Evolutionary conservation across 192 early-diverging fungal species (phyloP).

Genomic region (Linnemannia elongata): DNA sequence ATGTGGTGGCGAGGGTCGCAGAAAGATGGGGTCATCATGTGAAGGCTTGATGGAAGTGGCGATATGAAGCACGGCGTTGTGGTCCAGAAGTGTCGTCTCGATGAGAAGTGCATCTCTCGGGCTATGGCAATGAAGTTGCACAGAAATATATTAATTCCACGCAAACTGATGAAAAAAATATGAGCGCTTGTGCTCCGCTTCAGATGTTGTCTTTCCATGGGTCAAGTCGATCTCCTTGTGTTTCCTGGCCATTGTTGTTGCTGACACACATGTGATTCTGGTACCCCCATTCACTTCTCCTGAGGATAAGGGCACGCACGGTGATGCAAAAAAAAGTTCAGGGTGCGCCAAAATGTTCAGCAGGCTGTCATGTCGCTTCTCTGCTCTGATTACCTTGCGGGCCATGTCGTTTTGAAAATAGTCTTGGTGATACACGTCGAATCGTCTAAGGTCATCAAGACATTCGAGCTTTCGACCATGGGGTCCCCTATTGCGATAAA

Average conservation of each 20-base stretch:
- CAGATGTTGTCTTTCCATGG: neutral
- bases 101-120: constrained; percentile 56
- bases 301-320: neutral
- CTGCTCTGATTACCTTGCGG: constrained; percentile 34
- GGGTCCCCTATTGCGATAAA: constrained; percentile 42
- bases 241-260: neutral
- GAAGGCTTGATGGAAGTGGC: constrained; percentile 57
- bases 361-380: neutral
- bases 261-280: neutral
- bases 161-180: neutral
- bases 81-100: constrained; percentile 55
- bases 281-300: neutral
- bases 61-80: constrained; percentile 57
- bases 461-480: constrained; percentile 57
- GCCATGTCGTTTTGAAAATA: constrained; percentile 57
- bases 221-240: constrained; percentile 2
- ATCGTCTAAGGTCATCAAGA: constrained; percentile 54
- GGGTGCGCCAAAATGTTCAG: neutral
- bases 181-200: neutral
- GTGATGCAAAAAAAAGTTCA: neutral
- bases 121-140: constrained; percentile 15
- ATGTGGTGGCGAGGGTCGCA: constrained; percentile 56
- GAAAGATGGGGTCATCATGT: constrained; percentile 55
- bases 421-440: constrained; percentile 58
- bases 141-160: neutral